Percentiles rank a stretch among this genome's conserved stretches.
phyloP scores from a whole-genome alignment of 345 rosid species.

The Draba incana region DNA sequence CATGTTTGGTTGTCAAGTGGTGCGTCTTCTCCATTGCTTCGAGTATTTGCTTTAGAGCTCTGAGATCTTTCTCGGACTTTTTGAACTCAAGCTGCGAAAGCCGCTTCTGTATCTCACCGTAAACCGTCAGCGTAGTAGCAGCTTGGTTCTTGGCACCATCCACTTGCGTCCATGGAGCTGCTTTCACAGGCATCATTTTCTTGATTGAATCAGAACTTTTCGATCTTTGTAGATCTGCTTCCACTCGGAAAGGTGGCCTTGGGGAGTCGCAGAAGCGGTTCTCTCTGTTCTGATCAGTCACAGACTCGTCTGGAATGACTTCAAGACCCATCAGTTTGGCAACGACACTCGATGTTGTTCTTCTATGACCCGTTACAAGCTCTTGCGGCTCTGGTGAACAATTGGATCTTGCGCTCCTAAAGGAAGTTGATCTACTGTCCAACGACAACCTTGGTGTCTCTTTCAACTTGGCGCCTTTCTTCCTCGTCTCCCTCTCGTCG shows the following conservation, averaged over 20 bases:
- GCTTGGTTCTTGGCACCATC: slow-evolving; percentile 59
- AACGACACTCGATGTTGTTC: slow-evolving; percentile 66
- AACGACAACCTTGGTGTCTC: slow-evolving; percentile 88
- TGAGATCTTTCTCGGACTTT: slow-evolving; percentile 80
- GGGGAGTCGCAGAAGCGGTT: slow-evolving; percentile 52
- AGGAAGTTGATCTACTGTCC: slow-evolving; percentile 71
- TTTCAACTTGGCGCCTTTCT: slow-evolving; percentile 63
- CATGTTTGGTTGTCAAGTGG: slow-evolving; percentile 40
- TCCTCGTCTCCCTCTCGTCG: slow-evolving; percentile 74
- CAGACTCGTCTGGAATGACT: slow-evolving; percentile 49
- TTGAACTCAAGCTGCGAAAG: slow-evolving; percentile 74
- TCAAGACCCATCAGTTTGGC: slow-evolving; percentile 96
- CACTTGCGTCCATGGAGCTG: slow-evolving; percentile 68
- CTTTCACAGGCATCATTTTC: slow-evolving; percentile 54
- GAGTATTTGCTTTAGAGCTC: slow-evolving; percentile 84
- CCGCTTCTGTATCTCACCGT: slow-evolving; percentile 82
- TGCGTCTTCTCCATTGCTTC: slow-evolving; percentile 81
- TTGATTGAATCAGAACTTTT: slow-evolving; percentile 48
- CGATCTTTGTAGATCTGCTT: slow-evolving; percentile 47
- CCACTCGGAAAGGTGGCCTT: slow-evolving; percentile 46
- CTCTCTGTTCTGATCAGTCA: slow-evolving; percentile 43
- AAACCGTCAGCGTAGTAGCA: slow-evolving; percentile 55
- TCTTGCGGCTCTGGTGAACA: slow-evolving; percentile 52
- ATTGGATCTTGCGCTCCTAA: slow-evolving; percentile 46
- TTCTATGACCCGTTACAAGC: slow-evolving; percentile 53